phyloP scores from a whole-genome alignment of 2,329 filamentous ascomycete genomes.

The Ambrosiella cleistominuta region DNA sequence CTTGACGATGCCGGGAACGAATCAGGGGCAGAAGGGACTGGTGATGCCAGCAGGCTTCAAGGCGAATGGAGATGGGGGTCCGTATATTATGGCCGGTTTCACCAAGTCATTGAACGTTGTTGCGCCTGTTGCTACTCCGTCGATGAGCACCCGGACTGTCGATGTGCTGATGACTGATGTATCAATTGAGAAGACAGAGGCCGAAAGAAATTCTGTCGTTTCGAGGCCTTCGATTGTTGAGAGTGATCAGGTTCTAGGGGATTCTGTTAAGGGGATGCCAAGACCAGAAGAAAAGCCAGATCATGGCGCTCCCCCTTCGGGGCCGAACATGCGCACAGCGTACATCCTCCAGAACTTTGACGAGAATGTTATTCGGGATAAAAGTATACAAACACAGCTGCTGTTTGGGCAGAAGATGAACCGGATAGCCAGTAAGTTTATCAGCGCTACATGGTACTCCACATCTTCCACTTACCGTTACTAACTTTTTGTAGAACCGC shows the following conservation, averaged over 20 bases:
- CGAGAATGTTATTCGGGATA: slow-evolving; percentile 36
- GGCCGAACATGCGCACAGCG: slow-evolving; percentile 34
- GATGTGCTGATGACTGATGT: neutral
- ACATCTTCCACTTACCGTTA: neutral
- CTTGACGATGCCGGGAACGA: slow-evolving; percentile 15
- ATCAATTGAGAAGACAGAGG: slow-evolving; percentile 10
- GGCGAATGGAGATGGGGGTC: neutral
- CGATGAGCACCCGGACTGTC: neutral
- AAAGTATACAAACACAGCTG: slow-evolving; percentile 38
- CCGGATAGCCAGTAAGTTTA: slow-evolving; percentile 34
- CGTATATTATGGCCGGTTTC: neutral
- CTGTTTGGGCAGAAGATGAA: slow-evolving; percentile 42
- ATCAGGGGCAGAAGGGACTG: neutral
- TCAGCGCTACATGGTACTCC: neutral
- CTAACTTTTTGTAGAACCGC: slow-evolving; percentile 25
- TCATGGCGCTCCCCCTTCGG: neutral
- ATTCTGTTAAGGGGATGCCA: neutral
- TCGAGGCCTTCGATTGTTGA: neutral
- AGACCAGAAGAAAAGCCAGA: neutral
- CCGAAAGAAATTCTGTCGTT: neutral
- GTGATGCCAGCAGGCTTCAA: slow-evolving; percentile 1
- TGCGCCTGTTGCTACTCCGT: neutral
- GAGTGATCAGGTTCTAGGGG: neutral
- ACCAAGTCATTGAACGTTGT: neutral
- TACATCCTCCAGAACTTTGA: slow-evolving; percentile 45